These are phyloP conservation scores for Phytophthora pini DNA, from an alignment of 352 stramenopile genomes.

Conservation along the genomic window DNA sequence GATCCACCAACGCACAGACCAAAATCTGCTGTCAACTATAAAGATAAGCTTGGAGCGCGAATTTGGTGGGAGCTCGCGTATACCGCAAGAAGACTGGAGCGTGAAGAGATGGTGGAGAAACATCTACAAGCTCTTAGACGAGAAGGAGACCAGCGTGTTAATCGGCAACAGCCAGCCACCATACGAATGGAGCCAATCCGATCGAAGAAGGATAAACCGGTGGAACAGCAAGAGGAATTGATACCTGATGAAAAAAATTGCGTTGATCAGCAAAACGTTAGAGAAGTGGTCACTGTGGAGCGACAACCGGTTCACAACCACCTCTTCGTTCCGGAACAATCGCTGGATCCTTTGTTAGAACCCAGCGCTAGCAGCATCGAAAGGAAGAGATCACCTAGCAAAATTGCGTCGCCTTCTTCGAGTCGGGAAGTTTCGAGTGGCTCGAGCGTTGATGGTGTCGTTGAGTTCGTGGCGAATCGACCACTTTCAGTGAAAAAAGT, in stretches of 20 bases:
- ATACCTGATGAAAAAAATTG: not conserved
- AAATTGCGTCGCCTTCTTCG: not conserved
- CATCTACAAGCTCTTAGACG: conserved; percentile 2
- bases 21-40: conserved; percentile 28
- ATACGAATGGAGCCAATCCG: conserved; percentile 1
- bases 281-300: not conserved
- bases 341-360: too few species aligned
- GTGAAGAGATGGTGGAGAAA: conserved; percentile 25
- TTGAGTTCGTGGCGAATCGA: not conserved
- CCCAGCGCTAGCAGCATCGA: not conserved
- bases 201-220: not conserved
- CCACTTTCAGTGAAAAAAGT: not conserved
- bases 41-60: conserved; percentile 59
- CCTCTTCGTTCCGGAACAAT: too few species aligned
- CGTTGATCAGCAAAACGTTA: not conserved
- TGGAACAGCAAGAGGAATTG: not conserved
- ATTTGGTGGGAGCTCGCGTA: conserved; percentile 80
- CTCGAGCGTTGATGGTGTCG: not conserved
- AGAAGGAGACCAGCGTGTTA: not conserved
- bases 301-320: not conserved
- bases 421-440: not conserved
- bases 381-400: not conserved
- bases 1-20: not conserved
- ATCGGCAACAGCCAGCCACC: not conserved
- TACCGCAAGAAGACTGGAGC: conserved; percentile 40